Percentiles rank a stretch among this genome's conserved stretches.
These are phyloP conservation scores for Trichophyton rubrum DNA, from an alignment of 2,329 filamentous ascomycete species.

Conservation along the genomic window DNA sequence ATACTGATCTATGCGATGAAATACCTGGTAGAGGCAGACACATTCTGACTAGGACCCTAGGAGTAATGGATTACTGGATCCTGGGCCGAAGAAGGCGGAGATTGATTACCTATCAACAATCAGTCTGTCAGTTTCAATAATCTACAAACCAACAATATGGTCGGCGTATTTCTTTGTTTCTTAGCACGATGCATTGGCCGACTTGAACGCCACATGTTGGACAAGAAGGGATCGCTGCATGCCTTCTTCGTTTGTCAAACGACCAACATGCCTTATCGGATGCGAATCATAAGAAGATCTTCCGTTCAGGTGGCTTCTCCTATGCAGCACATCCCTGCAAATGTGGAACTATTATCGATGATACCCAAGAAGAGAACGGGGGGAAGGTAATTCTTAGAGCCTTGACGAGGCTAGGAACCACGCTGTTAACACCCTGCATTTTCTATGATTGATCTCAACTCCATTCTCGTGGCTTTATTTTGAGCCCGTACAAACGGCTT, in stretches of 20 bases:
- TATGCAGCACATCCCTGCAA: not conserved
- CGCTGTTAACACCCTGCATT: not conserved
- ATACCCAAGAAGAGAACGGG: not conserved
- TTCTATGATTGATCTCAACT: not conserved
- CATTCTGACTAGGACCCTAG: not conserved
- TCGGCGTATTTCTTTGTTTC: not conserved
- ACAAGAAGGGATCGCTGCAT: not conserved
- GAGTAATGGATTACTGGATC: not conserved
- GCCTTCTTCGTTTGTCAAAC: not conserved
- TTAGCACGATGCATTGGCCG: not conserved
- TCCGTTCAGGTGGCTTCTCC: not conserved
- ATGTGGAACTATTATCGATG: not conserved
- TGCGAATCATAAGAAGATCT: not conserved
- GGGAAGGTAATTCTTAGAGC: not conserved
- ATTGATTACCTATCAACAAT: not conserved
- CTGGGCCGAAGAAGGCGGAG: not conserved
- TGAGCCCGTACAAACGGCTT: no score
- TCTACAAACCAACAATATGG: not conserved
- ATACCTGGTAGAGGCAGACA: not conserved
- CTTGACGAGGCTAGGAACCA: not conserved
- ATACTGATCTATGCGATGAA: not conserved
- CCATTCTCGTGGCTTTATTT: no score
- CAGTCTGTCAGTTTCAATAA: not conserved
- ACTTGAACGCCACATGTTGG: slow-evolving; percentile 1
- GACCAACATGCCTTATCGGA: not conserved